Evolutionary conservation across 108 stramenopile species (phyloP), one percentile per base, ranked within the genome.

Genomic region (Nitzschia putrida): DNA sequence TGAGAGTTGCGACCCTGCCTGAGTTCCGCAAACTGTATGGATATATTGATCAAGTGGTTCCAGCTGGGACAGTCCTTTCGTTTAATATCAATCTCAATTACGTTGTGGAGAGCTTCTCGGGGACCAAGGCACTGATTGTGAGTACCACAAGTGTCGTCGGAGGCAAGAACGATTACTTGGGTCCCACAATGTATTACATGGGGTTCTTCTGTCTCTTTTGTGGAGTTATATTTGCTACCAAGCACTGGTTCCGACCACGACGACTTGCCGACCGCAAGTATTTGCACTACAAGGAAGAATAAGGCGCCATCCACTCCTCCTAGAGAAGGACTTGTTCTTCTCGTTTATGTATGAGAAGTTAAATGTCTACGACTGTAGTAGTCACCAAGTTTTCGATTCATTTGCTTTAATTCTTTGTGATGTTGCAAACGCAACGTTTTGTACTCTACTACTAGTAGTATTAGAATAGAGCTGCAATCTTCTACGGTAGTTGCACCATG

Each of bases 11-110:
- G 3, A 93, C 92, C 0, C 67, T 94, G 10, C 92, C 97, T 0
- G 79, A 61, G 16, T 99, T 99, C 79, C 95, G 98, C 41, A 99
- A 99, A 72, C 81, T 99, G 11, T 99, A 99, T 70, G 99, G 98
- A 14, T 92, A 83, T 51, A 94, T 98, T 66, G 87, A 96, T 45
- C 70, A 81, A 55, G 84, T 83, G 29, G 83, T 99, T 53, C 87
- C 88, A 10, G 74, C 72, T 16, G 93, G 92, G 12, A 83, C 80
- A 0, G 69, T 49, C 23, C 42, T 98, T 4, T 74, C 74, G 7
- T 94, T 99, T 63, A 41, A 85, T 8, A 70, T 99, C 43, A 79
- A 83, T 52, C 66, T 84, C 53, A 97, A 97, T 82, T 99, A 92
- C 54, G 83, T 87, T 4, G 98, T 99, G n/a, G 68, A 61, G 59